Evolutionary conservation across 108 stramenopile genomes (phyloP), one percentile per base, ranked within the genome.

Genomic region (Nannochloropsis salina): DNA sequence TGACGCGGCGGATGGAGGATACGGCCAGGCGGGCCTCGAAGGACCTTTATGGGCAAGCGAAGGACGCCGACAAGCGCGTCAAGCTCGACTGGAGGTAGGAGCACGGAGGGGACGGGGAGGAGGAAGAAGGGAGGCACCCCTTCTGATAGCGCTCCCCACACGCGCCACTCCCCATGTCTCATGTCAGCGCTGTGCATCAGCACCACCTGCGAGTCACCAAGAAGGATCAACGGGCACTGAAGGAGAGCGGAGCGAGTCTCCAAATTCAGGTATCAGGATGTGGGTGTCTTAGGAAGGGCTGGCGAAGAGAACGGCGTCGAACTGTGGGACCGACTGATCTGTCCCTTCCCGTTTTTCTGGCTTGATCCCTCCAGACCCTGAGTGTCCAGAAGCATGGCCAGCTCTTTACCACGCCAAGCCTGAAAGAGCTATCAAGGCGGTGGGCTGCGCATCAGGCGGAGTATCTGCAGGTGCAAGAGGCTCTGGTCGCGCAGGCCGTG

Each of bases 151-250:
- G 31, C 31, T 31, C 31, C 31, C 31, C 31, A 31, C 31, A 31
- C 31, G 31, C 31, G 31, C 31, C 31, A 31, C 31, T 31, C 31
- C 31, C 31, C 31, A 31, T 31, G 31, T 31, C 31, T 31, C 31
- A 31, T 31, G 31, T 31, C 87, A 88, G 51, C 42, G 83, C 84
- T 18, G 88, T 89, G 12, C 89, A 90, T 41, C 82, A 82, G 8
- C 15, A 86, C 43, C 90, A 90, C 79, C 86, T 89, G 10, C 83
- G 90, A 40, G 90, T 90, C 6, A 90, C 90, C 18, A 90, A 90
- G 84, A 87, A 87, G 86, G 88, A 88, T 42, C 86, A 86, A 47
- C 82, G 18, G 44, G 74, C 45, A 11, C 84, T 85, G 15, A 85
- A 85, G 80, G n/a, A 43, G 12, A 20, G 79, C 31, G 84, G 2